phyloP scores from a whole-genome alignment of 495 filamentous ascomycete genomes.

The Tuber microsphaerosporum region DNA sequence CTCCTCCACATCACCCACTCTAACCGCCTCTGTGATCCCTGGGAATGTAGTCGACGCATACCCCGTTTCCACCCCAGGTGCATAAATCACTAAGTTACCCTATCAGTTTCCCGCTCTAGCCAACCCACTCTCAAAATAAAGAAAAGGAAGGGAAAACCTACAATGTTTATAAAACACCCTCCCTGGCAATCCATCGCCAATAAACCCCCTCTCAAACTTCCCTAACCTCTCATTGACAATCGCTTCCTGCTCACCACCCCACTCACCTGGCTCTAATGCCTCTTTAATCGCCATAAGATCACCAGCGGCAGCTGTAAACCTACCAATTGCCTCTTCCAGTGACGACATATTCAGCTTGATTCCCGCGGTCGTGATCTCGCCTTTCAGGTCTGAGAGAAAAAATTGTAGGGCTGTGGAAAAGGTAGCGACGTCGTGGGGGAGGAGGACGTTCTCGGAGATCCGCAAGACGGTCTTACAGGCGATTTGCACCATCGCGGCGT shows the following conservation, averaged over 20 bases:
- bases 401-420: constrained; percentile 30
- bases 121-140: not conserved
- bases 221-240: constrained; percentile 40
- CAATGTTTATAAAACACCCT: constrained; percentile 43
- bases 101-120: not conserved
- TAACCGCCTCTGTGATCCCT: constrained; percentile 41
- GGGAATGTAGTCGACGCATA: constrained; percentile 41
- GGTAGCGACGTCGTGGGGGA: constrained; percentile 42
- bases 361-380: not conserved
- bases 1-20: constrained; percentile 27
- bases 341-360: not conserved
- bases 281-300: not conserved
- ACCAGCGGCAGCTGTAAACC: not conserved
- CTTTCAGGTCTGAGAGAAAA: not conserved
- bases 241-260: constrained; percentile 12
- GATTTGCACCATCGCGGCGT: constrained; percentile 55
- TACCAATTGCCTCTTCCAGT: not conserved
- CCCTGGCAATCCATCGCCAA: constrained; percentile 38
- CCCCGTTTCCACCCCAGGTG: constrained; percentile 31
- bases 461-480: constrained; percentile 48
- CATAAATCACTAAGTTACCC: constrained; percentile 25
- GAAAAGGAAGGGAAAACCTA: constrained; percentile 16
- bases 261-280: constrained; percentile 19
- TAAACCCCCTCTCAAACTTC: constrained; percentile 40
- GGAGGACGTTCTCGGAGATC: constrained; percentile 37